Evolutionary conservation across 345 rosid species (phyloP).

Genomic region (Brassica cretica): DNA sequence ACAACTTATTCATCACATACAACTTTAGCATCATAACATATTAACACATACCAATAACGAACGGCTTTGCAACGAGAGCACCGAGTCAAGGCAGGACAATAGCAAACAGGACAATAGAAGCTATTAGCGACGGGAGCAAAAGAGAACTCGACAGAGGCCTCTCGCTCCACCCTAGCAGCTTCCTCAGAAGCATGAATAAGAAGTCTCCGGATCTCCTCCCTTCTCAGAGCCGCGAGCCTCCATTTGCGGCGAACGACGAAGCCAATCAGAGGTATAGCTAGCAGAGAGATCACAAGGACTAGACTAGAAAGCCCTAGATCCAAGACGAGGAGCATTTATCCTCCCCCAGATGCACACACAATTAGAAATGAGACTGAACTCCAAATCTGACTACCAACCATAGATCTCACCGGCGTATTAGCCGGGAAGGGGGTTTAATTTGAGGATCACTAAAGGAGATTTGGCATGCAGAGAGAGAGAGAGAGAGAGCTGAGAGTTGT

Average conservation of each 20-base stretch:
- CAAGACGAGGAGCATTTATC: constrained; percentile 77
- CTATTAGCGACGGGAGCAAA: constrained; percentile 39
- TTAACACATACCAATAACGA: constrained; percentile 73
- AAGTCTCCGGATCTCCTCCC: constrained; percentile 76
- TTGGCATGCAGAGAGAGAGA: constrained; percentile 34
- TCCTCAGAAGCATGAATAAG: constrained; percentile 80
- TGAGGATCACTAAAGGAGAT: constrained; percentile 14
- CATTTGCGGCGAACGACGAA: constrained; percentile 65
- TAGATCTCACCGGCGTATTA: constrained; percentile 40
- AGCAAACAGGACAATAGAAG: constrained; percentile 79
- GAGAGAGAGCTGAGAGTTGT: constrained; percentile 18
- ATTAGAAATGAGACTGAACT: constrained; percentile 37
- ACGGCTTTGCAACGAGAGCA: constrained; percentile 87
- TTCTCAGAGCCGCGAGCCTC: constrained; percentile 57
- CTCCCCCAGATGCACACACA: constrained; percentile 51
- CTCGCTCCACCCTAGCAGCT: constrained; percentile 80
- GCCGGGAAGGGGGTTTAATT: constrained; percentile 23
- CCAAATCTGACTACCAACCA: constrained; percentile 50
- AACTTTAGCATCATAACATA: constrained; percentile 9
- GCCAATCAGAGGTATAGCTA: constrained; percentile 46
- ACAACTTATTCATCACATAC: not conserved
- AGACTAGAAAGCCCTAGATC: constrained; percentile 91
- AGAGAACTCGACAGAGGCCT: constrained; percentile 53
- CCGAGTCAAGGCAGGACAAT: constrained; percentile 67
- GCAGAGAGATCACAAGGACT: constrained; percentile 55